Evolutionary conservation across 73 alveolate species (phyloP), one percentile per base, ranked within the genome.

Genomic region (Uronychia binucleata): DNA sequence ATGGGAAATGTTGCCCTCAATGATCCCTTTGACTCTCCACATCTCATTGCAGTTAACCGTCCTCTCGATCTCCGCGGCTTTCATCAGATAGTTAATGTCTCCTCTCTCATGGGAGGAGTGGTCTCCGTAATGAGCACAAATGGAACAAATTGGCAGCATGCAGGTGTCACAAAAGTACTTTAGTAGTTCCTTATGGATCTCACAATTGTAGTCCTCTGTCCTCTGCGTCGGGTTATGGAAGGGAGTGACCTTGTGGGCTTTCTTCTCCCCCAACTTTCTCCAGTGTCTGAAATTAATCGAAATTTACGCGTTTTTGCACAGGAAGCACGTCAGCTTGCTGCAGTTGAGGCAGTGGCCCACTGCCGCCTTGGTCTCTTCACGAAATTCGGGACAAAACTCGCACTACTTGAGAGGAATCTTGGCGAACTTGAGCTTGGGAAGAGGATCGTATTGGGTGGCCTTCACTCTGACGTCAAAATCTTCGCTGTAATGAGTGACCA

Each of bases 301-400:
- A 11, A 5, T 19, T 46, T 46, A 46, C 67, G 78, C 82, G 32
- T 78, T 59, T 77, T 85, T 77, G 77, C 97, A 92, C 59, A 81
- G 75, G 33, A 31, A 27, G 80, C 97, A 92, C 29, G 87, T 77
- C 19, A 92, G 34, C 33, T 58, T 57, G 78, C 88, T 89, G 67
- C 97, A 92, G 81, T 83, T 92, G 59, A 88, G 75, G 81, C 97
- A 92, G 67, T 88, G 93, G 80, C 31, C 86, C 57, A 31, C 75
- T 11, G 93, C 93, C 60, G 81, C 88, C 11, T 46, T 11, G 26
- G 77, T n/a, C 77, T 46, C 67, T 46, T 46, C 67, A 11, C 67
- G 5, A 19, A 46, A 46, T 11, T 46, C 19, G 67, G 67, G 67
- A 46, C 67, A 46, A 19, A 46, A 46, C 5, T 46, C 67, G 19